Evolutionary conservation across 75 land plant genomes (phyloP), one percentile per base, ranked within the genome.

Genomic region (Picea glauca): DNA sequence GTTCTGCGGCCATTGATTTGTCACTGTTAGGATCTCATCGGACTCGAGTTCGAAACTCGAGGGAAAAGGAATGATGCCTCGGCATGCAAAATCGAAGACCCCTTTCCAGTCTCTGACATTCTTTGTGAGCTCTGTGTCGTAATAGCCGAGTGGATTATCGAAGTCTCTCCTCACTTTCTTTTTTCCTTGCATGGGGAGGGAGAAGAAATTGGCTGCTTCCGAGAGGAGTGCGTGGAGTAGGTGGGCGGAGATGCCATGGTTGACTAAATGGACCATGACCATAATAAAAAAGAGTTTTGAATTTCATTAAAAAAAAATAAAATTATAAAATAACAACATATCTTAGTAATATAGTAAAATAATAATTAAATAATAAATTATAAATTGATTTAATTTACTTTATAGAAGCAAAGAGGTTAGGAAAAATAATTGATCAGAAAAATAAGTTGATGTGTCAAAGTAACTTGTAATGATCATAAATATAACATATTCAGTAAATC

Each of bases 31-130:
- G 5, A 77, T 6, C n/a, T 57, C 43, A 17, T 31, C 13, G 18
- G 78, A 83, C 14, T 68, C 86, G 23, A 65, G 63, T 4, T 80
- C 86, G 12, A 21, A 64, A 1, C 80, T 79, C 32, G 79, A 58
- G 43, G 86, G 86, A 58, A 85, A 54, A 57, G 74, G 40, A 9
- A 77, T 60, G 0, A 79, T 73, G 23, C 85, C 84, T 2, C 67
- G 4, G 15, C 77, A 58, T 1, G 63, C 56, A 62, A 90, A 87
- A 78, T 96, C 98, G 57, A 90, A 91, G 35, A 91, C 92, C 80
- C 91, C 96, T 74, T 96, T 96, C 98, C 96, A 96, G 73, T 96
- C 98, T 73, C 98, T 72, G 11, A 88, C 88, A 76, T 93, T 91
- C 85, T 96, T 96, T 35, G 98, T 96, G 56, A 88, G 91, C 83